Evolutionary conservation across 805 yeast genomes (phyloP), one percentile per base, ranked within the genome.

Genomic region (Teunomyces cretensis): DNA sequence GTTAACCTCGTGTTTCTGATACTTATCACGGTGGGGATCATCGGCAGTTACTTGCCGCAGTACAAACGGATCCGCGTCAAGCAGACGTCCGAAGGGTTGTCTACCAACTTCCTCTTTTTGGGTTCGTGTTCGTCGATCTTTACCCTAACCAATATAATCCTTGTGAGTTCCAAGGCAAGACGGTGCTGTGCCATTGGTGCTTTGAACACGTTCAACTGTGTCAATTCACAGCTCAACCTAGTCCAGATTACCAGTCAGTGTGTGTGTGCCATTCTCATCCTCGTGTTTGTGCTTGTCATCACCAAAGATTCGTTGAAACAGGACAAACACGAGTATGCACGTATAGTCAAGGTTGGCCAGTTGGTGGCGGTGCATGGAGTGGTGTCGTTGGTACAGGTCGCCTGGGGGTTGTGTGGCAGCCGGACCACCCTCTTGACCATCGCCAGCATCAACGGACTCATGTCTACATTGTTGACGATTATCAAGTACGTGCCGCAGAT

Each of bases 401-500:
- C 67, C 0, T 64, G 72, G 31, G 75, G 60, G 4, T 56, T 68
- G 33, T 31, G 51, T 11, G 48, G 65, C 13, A 52, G 52, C 16
- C 45, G 65, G 11, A 22, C 50, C 2, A 54, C 55, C 5, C 46
- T 74, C 16, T 54, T 61, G 24, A 32, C 64, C 1, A 70, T 78
- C 49, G 87, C 95, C 4, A 75, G 77, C 50, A 33, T 74, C 16
- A 71, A 85, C 48, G 96, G 96, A 0, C 44, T 87, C 11, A 53
- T 81, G 36, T 81, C 92, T 0, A 78, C 94, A 0, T 42, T 74
- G 1, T 65, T 86, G 39, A 83, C 95, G 0, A 69, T 81, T 14
- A 62, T 83, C 27, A 95, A 88, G 64, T 88, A 87, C 55, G 66
- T 88, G 41, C 96, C 96, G 0, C 96, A 88, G 62, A 74, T 88